These are phyloP conservation scores for Thelonectria olida DNA, from an alignment of 2,329 filamentous ascomycete genomes.

Conservation along the genomic window DNA sequence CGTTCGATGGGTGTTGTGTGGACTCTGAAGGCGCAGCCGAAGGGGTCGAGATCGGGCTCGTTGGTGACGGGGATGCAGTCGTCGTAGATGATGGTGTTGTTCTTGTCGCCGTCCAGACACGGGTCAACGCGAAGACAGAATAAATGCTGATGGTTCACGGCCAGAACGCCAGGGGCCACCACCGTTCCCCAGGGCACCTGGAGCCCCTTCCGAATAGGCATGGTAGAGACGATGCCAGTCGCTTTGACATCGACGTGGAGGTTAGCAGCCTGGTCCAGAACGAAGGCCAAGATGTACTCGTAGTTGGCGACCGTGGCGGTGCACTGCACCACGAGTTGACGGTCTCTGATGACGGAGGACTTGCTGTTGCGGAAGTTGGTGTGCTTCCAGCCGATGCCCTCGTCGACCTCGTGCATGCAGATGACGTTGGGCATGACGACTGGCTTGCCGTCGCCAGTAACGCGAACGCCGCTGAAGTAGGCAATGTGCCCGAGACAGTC, in stretches of 20 bases:
- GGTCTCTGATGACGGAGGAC: constrained; percentile 60
- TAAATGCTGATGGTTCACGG: constrained; percentile 72
- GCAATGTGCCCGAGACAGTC: constrained; percentile 71
- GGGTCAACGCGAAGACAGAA: constrained; percentile 70
- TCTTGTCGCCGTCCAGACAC: constrained; percentile 66
- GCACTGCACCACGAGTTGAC: constrained; percentile 65
- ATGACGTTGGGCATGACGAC: constrained; percentile 69
- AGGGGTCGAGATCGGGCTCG: constrained; percentile 56
- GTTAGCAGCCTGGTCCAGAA: constrained; percentile 61
- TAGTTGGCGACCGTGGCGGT: constrained; percentile 70
- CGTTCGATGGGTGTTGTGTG: constrained; percentile 51
- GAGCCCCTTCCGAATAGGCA: constrained; percentile 61
- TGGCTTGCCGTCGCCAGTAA: constrained; percentile 59
- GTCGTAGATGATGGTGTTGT: constrained; percentile 41
- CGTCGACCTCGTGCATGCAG: constrained; percentile 43
- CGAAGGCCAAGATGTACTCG: constrained; percentile 56
- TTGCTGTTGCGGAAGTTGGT: constrained; percentile 64
- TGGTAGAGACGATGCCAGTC: constrained; percentile 51
- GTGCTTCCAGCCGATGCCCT: constrained; percentile 68
- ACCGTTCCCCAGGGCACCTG: constrained; percentile 63
- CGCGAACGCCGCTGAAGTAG: constrained; percentile 51
- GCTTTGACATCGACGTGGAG: constrained; percentile 39
- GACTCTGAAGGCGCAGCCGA: constrained; percentile 55
- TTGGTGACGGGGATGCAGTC: constrained; percentile 23
- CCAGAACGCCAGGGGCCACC: constrained; percentile 66